Conservation (phyloP, 1,284 basidiomycete genomes). For the Fomitiporia mediterranea region DNA sequence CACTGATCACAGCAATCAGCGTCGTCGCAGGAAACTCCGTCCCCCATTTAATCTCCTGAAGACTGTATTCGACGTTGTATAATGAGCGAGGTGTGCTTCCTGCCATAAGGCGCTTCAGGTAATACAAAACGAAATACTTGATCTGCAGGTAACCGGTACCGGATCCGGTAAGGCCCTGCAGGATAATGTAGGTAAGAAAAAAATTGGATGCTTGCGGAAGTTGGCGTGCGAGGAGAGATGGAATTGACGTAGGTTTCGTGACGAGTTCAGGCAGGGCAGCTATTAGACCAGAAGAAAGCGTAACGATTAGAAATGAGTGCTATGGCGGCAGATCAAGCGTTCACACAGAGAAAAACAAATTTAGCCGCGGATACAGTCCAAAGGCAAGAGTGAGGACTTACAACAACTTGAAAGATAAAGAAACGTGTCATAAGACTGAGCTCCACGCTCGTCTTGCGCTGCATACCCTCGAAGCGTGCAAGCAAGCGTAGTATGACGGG, state of each 20-base stretch:
- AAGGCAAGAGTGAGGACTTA: constrained; percentile 36
- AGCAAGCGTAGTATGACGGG: constrained; percentile 83
- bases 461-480: constrained; percentile 77
- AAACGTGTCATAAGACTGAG: constrained; percentile 88
- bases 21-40: constrained; percentile 79
- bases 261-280: constrained; percentile 60
- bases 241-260: constrained; percentile 56
- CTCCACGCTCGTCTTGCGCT: constrained; percentile 78
- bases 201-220: constrained; percentile 87
- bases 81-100: constrained; percentile 89
- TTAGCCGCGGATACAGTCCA: not conserved
- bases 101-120: constrained; percentile 79
- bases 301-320: constrained; percentile 89
- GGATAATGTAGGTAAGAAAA: constrained; percentile 76
- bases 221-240: constrained; percentile 65
- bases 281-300: constrained; percentile 77
- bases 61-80: constrained; percentile 72
- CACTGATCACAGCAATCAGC: constrained; percentile 74
- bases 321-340: constrained; percentile 27
- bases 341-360: not conserved
- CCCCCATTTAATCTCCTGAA: constrained; percentile 74
- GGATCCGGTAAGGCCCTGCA: constrained; percentile 71
- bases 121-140: constrained; percentile 74
- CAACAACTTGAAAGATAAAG: constrained; percentile 89
- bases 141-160: constrained; percentile 81